Evolutionary conservation across 306 rosid species (phyloP).

Genomic region (Ormosia emarginata): DNA sequence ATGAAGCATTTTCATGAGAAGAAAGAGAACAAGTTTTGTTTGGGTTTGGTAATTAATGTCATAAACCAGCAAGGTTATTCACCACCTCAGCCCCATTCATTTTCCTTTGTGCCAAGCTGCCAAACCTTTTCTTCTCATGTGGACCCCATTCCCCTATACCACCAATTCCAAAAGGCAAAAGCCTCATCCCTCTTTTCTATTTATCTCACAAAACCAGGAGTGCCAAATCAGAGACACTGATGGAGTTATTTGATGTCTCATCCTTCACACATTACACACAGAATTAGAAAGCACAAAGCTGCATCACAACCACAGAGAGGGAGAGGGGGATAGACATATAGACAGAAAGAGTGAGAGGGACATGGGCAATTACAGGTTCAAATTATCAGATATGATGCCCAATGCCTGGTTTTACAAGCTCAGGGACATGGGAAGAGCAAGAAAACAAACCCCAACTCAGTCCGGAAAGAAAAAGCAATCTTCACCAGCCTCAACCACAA

Average conservation of each 20-base stretch:
- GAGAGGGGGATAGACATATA: neutral
- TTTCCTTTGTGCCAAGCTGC: constrained; percentile 13
- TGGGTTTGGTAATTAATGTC: neutral
- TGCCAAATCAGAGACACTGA: constrained; percentile 15
- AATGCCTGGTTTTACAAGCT: constrained; percentile 93
- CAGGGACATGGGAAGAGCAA: constrained; percentile 54
- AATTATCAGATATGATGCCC: constrained; percentile 79
- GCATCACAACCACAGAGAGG: neutral
- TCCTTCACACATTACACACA: constrained; percentile 13
- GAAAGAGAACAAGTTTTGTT: too few species aligned
- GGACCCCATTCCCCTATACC: constrained; percentile 42
- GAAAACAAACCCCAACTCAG: constrained; percentile 25
- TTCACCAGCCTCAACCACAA: constrained; percentile 29
- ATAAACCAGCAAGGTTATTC: neutral
- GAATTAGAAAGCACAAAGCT: neutral
- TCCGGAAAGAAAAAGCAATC: constrained; percentile 45
- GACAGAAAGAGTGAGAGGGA: neutral
- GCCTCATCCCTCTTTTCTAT: constrained; percentile 20
- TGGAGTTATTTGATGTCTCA: constrained; percentile 16
- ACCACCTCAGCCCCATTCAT: constrained; percentile 22
- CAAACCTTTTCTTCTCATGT: constrained; percentile 24
- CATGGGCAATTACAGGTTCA: constrained; percentile 83
- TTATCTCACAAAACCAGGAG: constrained; percentile 19
- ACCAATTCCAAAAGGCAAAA: constrained; percentile 37
- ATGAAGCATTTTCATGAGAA: too few species aligned